phyloP scores from a whole-genome alignment of 306 rosid species.

The Cucumis melo region DNA sequence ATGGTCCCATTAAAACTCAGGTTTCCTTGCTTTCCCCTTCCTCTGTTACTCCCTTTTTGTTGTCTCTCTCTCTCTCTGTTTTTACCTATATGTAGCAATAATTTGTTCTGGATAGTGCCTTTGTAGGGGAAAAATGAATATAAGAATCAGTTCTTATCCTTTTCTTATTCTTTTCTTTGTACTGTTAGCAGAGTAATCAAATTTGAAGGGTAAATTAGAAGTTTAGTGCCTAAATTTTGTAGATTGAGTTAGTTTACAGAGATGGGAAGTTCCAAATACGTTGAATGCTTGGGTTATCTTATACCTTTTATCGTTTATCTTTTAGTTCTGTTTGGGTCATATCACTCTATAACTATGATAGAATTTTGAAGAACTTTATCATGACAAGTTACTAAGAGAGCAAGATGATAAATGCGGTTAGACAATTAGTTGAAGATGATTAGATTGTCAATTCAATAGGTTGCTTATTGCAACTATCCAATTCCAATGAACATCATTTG shows the following conservation, averaged over 20 bases:
- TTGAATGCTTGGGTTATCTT: no score
- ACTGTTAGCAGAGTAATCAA: not conserved
- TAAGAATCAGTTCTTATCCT: no score
- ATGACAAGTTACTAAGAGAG: not conserved
- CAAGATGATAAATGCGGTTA: not conserved
- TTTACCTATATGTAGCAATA: not conserved
- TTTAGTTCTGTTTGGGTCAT: no score
- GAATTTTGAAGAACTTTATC: not conserved
- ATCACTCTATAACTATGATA: not conserved
- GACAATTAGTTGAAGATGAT: not conserved
- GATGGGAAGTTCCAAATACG: no score
- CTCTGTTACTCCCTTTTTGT: no score
- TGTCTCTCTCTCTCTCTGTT: no score
- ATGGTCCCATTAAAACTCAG: slow-evolving; percentile 42
- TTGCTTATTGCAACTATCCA: not conserved
- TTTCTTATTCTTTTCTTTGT: not conserved
- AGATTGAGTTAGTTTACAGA: no score
- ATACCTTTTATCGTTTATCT: no score
- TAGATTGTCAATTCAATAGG: not conserved
- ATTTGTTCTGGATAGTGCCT: not conserved
- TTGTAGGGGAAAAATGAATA: not conserved
- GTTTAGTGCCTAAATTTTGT: not conserved
- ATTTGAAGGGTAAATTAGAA: not conserved
- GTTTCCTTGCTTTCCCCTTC: slow-evolving; percentile 15
- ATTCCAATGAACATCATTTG: not conserved